phyloP scores from a whole-genome alignment of 352 stramenopile genomes.

The Pythium volutum region DNA sequence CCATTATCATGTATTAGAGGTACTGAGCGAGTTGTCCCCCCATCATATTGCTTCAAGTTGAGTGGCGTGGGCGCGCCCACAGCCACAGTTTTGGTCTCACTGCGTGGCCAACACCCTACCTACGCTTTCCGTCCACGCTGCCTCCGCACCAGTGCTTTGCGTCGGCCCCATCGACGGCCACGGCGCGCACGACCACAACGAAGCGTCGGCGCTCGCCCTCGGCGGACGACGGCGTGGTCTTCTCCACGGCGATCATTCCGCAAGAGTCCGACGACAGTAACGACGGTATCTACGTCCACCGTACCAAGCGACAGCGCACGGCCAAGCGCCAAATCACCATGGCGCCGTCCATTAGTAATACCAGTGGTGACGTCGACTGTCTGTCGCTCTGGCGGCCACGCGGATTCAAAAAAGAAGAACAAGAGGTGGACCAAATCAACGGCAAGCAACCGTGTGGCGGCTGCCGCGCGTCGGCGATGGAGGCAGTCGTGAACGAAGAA shows the following conservation, averaged over 20 bases:
- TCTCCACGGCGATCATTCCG: slow-evolving; percentile 4
- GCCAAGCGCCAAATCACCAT: background rate
- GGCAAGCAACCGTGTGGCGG: background rate
- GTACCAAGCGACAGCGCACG: slow-evolving; percentile 3
- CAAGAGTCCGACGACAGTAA: slow-evolving; percentile 5
- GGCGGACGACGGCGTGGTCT: background rate
- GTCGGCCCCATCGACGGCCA: background rate
- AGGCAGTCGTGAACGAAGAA: slow-evolving; percentile 15
- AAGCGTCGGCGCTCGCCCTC: slow-evolving; percentile 9
- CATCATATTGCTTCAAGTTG: slow-evolving; percentile 3
- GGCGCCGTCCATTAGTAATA: slow-evolving; percentile 12
- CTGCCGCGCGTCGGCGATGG: background rate
- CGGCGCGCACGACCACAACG: slow-evolving; percentile 11
- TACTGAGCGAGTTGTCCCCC: background rate
- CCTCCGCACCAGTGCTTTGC: slow-evolving; percentile 24
- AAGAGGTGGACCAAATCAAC: background rate
- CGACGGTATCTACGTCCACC: slow-evolving; percentile 1
- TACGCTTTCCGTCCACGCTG: slow-evolving; percentile 2
- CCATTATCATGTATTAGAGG: slow-evolving; percentile 1
- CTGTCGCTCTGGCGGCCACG: background rate
- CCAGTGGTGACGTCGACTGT: background rate
- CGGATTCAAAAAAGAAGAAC: background rate
- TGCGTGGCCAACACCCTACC: background rate
- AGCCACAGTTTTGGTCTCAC: slow-evolving; percentile 24
- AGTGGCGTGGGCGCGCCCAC: no score